These are phyloP conservation scores for Lactuca saligna DNA, from an alignment of 129 eudicot species.

Conservation along the genomic window DNA sequence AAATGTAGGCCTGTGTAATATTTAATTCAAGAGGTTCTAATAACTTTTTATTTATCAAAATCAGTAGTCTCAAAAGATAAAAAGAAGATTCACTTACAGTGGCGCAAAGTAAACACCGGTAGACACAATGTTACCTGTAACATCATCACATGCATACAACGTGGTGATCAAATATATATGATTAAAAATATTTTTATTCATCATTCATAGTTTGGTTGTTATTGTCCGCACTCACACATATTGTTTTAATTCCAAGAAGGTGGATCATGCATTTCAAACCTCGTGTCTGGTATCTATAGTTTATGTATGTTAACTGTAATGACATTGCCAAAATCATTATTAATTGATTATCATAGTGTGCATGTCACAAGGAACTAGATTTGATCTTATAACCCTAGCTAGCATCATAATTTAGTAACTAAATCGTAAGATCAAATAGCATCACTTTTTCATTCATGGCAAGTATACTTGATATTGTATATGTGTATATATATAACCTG, in stretches of 20 bases:
- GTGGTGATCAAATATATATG: not conserved
- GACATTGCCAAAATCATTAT: no score
- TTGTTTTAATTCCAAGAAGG: slow-evolving; percentile 11
- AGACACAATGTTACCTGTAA: slow-evolving; percentile 73
- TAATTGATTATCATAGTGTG: no score
- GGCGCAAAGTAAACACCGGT: slow-evolving; percentile 72
- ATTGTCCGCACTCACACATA: slow-evolving; percentile 9
- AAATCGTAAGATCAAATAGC: no score
- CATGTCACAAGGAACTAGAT: no score
- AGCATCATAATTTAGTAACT: no score
- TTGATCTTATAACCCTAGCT: no score
- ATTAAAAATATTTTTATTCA: not conserved
- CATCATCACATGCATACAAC: not conserved
- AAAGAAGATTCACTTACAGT: slow-evolving; percentile 44
- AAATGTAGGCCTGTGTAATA: slow-evolving; percentile 67
- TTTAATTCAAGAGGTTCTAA: not conserved
- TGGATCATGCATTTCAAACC: slow-evolving; percentile 26
- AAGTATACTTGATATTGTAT: no score
- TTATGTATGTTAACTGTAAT: no score
- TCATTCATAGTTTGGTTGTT: not conserved
- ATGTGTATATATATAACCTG: no score
- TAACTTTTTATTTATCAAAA: not conserved
- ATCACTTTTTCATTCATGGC: not conserved
- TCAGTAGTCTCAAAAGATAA: not conserved
- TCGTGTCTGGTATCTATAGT: not conserved